phyloP scores from a whole-genome alignment of 768 basidiomycete species.

The Exidia glandulosa region DNA sequence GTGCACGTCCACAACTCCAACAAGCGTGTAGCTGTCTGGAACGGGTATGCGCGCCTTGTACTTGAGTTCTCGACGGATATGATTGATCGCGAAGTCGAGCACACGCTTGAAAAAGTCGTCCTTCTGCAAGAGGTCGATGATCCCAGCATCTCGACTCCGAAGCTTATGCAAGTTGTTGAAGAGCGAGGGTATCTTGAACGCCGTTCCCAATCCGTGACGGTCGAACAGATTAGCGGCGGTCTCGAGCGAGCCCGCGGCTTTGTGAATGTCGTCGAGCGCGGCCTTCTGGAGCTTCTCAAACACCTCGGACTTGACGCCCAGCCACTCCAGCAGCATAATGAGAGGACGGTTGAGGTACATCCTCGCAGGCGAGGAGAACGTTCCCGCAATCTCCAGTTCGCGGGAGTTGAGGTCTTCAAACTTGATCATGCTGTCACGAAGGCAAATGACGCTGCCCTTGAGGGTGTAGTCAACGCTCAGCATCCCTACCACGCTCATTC shows the following conservation, averaged over 20 bases:
- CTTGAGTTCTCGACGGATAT: constrained; percentile 56
- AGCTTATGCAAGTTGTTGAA: constrained; percentile 40
- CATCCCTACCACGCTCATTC: constrained; percentile 24
- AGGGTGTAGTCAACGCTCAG: constrained; percentile 46
- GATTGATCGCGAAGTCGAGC: constrained; percentile 44
- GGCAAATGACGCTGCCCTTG: constrained; percentile 34
- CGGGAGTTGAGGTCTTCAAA: constrained; percentile 39
- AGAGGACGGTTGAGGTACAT: constrained; percentile 55
- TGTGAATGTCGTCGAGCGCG: constrained; percentile 38
- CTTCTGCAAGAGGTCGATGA: constrained; percentile 15
- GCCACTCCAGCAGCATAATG: constrained; percentile 53
- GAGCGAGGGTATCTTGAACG: constrained; percentile 45
- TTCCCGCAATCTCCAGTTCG: constrained; percentile 51
- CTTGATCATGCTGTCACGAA: constrained; percentile 59
- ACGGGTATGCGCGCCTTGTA: constrained; percentile 57
- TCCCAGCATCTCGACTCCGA: constrained; percentile 18
- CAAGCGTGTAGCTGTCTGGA: constrained; percentile 51
- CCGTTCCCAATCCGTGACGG: constrained; percentile 42
- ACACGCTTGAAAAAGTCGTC: constrained; percentile 43
- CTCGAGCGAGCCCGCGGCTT: constrained; percentile 30
- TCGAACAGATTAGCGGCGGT: constrained; percentile 42
- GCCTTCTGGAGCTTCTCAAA: constrained; percentile 44
- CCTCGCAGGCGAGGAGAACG: constrained; percentile 47
- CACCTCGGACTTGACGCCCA: constrained; percentile 43
- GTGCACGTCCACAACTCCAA: constrained; percentile 62